Base-by-base conservation (phyloP, 768 basidiomycete species). In the Tephrocybe sp. region DNA sequence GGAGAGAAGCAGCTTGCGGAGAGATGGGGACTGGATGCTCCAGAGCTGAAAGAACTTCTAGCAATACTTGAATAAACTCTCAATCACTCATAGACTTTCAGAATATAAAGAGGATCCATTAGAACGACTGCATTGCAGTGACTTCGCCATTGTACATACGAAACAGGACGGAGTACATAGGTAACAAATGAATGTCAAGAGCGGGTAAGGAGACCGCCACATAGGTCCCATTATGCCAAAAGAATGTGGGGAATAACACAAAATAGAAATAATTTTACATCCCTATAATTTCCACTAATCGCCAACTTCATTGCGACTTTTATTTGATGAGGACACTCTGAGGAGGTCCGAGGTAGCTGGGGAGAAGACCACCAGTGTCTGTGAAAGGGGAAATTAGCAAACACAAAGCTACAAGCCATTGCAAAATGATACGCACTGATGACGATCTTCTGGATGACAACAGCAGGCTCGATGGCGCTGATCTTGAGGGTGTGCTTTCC, bases 341-440 rank as follows among this genome's bases (percentile, higher is more conserved):
- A 6, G 84, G 82, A 32, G 84, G 84, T 3, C 84, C 84, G 23
- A 86, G 70, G 59, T 84, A 86, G 54, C 81, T 84, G 1, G 75
- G 66, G 44, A 65, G 56, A 6, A 84, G 69, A 20, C 77, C 79
- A 30, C 83, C 83, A 23, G 79, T 74, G 63, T 85, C 84, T 83
- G 12, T 36, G 20, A 5, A 36, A 11, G 15, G 17, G n/a, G n/a
- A n/a, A n/a, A n/a, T n/a, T n/a, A n/a, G n/a, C n/a, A 9, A 42
- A 56, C 15, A 23, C 45, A 20, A 51, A 32, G 54, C 33, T 21
- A 53, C 18, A 33, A 20, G 10, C 18, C 33, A 25, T 9, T 18
- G 3, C 49, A 49, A 45, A 17, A 40, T 26, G 32, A n/a, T 30
- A 61, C 28, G 28, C 51, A 83, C 82, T 68, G 47, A 85, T 81